These are phyloP conservation scores for Yamadazyma phyllophila DNA, from an alignment of 805 yeast species.

Conservation along the genomic window DNA sequence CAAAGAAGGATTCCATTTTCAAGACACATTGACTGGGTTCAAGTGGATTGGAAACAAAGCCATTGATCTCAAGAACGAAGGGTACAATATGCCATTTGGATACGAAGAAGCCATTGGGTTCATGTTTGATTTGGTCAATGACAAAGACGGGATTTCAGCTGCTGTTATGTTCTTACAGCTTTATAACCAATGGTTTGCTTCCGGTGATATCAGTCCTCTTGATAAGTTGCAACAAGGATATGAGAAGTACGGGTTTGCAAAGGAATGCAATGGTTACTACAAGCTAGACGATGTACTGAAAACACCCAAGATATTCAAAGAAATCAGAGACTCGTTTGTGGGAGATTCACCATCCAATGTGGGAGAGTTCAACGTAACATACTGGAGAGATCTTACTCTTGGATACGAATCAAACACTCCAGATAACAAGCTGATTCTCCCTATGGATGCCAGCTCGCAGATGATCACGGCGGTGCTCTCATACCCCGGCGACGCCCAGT, in stretches of 20 bases:
- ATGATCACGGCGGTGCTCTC: constrained; percentile 76
- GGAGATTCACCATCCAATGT: constrained; percentile 43
- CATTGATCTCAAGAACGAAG: constrained; percentile 61
- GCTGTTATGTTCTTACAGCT: constrained; percentile 72
- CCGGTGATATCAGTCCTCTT: constrained; percentile 32
- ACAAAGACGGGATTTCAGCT: constrained; percentile 91
- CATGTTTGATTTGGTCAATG: constrained; percentile 82
- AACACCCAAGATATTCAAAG: constrained; percentile 55
- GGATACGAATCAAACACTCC: constrained; percentile 75
- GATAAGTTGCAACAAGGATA: constrained; percentile 59
- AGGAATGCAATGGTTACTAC: constrained; percentile 86
- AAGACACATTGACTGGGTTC: constrained; percentile 91
- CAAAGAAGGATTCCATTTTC: constrained; percentile 55
- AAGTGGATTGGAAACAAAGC: constrained; percentile 97
- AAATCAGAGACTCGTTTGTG: constrained; percentile 40
- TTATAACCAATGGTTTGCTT: constrained; percentile 36
- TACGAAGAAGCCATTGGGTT: constrained; percentile 96
- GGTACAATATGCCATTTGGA: constrained; percentile 78
- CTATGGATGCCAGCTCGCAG: constrained; percentile 70
- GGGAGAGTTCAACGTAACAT: constrained; percentile 55
- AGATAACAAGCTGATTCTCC: constrained; percentile 60
- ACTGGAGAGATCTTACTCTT: constrained; percentile 80
- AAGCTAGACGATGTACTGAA: constrained; percentile 51
- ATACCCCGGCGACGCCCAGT: constrained; percentile 9
- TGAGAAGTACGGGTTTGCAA: constrained; percentile 71